Base-by-base conservation (phyloP, 768 basidiomycete genomes). In the Leccinum ochraceum region DNA sequence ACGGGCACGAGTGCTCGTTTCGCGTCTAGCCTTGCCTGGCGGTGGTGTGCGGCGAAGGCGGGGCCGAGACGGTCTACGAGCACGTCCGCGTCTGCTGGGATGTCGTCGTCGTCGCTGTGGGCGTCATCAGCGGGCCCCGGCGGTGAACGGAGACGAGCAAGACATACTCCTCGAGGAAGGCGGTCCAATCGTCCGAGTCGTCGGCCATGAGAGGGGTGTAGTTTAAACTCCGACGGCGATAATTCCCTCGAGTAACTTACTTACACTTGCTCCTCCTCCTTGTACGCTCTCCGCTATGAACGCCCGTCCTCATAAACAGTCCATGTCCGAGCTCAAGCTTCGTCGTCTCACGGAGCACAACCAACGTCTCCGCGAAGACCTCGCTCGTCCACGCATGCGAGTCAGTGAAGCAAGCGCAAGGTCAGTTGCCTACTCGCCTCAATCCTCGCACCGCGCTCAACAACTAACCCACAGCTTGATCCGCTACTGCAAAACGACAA, bases 271-370 rank as follows among this genome's bases (percentile, higher is more conserved):
- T 58, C 20, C 24, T 36, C 55, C 52, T 44, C 13, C 54, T 60
- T 22, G 28, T 66, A 34, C 34, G 60, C 61, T 48, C 8, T 44
- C 53, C 67, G 69, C 65, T 39, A 90, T 90, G 89, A 89, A 86
- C 74, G 79, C 85, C 59, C 85, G 89, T 68, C 87, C 88, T 26
- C 89, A 89, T 74, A 90, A 90, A 83, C 94, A 95, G 83, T 92
- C 93, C 69, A 96, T 98, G 94, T 92, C 92, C 54, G 95, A 97
- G 83, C 90, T 97, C 72, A 97, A 96, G 84, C 87, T 97, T 63
- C 86, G 95, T 39, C 83, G 95, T 44, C 79, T 98, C 71, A 91
- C 89, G 54, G 95, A 98, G 78, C 94, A 97, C 78, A 98, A 96
- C 69, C 81, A 84, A 64, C 78, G 95, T 64, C 75, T 97, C 71